Conservation (phyloP, 768 basidiomycete species). For the Trametes coccinea region DNA sequence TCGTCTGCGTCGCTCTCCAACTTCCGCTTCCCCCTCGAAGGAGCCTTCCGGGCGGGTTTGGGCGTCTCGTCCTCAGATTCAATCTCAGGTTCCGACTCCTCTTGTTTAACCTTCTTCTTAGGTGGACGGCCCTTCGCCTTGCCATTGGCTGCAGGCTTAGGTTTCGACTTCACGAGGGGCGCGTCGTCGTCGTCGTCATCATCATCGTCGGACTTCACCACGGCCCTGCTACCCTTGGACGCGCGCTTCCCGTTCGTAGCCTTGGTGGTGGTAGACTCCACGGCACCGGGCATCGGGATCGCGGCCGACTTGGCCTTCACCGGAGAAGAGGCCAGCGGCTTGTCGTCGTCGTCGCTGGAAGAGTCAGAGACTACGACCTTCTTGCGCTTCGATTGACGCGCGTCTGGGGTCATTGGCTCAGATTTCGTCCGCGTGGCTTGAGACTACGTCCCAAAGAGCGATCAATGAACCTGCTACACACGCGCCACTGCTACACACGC, state of each 20-base stretch:
- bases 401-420: constrained; percentile 35
- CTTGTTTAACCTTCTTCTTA: constrained; percentile 56
- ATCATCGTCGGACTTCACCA: constrained; percentile 37
- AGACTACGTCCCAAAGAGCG: constrained; percentile 42
- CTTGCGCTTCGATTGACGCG: constrained; percentile 56
- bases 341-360: constrained; percentile 74
- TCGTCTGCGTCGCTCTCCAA: constrained; percentile 49
- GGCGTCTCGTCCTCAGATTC: constrained; percentile 35
- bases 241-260: constrained; percentile 36
- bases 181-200: constrained; percentile 46
- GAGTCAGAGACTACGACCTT: constrained; percentile 52
- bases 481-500: neutral
- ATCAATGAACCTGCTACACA: neutral
- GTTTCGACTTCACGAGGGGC: constrained; percentile 47
- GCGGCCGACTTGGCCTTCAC: constrained; percentile 47
- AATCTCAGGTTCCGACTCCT: constrained; percentile 31
- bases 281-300: constrained; percentile 44
- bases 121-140: constrained; percentile 47
- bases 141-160: constrained; percentile 46
- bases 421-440: constrained; percentile 55
- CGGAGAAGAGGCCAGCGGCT: constrained; percentile 72
- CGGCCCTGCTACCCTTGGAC: constrained; percentile 39
- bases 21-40: constrained; percentile 35
- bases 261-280: constrained; percentile 39
- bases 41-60: constrained; percentile 29